A percentile compares a stretch with the other conserved stretches of the same genome.
These are phyloP conservation scores for Penicillium silybi DNA, from an alignment of 495 filamentous ascomycete genomes.

Conservation along the genomic window DNA sequence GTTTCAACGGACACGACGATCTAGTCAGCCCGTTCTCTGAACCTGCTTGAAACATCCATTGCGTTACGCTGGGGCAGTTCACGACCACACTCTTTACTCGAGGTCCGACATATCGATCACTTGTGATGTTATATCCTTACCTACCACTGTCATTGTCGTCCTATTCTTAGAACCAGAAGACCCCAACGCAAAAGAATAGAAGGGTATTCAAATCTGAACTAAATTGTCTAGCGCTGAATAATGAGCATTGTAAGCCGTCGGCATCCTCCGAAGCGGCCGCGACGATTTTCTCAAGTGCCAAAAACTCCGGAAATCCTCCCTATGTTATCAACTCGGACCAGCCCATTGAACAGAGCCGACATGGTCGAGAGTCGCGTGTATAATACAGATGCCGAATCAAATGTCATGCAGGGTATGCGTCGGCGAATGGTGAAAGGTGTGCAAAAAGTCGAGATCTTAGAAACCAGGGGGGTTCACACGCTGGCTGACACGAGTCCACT, in stretches of 20 bases:
- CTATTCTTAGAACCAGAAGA: slow-evolving; percentile 6
- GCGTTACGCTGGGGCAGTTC: neutral
- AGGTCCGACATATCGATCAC: neutral
- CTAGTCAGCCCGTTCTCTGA: neutral
- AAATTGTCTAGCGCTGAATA: slow-evolving; percentile 27
- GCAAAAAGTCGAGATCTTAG: slow-evolving; percentile 40
- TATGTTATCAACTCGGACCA: slow-evolving; percentile 20
- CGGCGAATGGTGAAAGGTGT: slow-evolving; percentile 10
- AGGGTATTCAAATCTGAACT: slow-evolving; percentile 10
- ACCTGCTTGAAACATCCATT: neutral
- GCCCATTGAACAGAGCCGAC: neutral
- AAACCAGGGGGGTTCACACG: slow-evolving; percentile 91
- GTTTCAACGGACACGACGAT: neutral
- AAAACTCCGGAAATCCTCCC: slow-evolving; percentile 37
- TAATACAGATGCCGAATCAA: slow-evolving; percentile 28
- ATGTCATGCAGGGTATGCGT: neutral
- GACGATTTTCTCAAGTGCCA: slow-evolving; percentile 31
- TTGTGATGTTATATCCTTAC: slow-evolving; percentile 16
- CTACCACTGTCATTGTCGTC: slow-evolving; percentile 2
- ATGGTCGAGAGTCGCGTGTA: slow-evolving; percentile 20
- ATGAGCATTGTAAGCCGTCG: slow-evolving; percentile 27
- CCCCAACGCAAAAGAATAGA: slow-evolving; percentile 2
- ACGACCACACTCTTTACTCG: neutral
- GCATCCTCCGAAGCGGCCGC: slow-evolving; percentile 10
- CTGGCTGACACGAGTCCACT: slow-evolving; percentile 94